A percentile compares a stretch with the other conserved stretches of the same genome.
Evolutionary conservation across 129 eudicot species (phyloP).

Genomic region (Calendula officinalis): DNA sequence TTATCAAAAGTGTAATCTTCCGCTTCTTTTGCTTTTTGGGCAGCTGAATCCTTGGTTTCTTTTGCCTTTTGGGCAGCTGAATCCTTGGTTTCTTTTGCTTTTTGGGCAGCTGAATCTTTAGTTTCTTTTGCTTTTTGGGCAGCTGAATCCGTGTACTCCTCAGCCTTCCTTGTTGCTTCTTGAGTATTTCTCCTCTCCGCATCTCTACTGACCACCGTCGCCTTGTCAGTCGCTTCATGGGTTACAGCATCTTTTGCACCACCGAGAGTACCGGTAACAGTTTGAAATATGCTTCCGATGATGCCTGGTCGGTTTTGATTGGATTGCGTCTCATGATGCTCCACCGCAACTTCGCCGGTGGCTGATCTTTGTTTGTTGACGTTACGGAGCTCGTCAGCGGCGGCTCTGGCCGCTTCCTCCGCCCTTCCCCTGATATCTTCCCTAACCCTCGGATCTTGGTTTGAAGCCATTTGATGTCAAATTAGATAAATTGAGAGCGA

Average conservation of each 20-base stretch:
- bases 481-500: background rate
- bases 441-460: constrained; percentile 13
- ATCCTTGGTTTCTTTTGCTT: constrained; percentile 26
- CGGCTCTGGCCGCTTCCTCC: constrained; percentile 34
- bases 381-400: constrained; percentile 34
- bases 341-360: constrained; percentile 18
- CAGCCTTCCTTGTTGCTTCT: constrained; percentile 10
- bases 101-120: background rate
- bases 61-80: constrained; percentile 12
- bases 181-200: constrained; percentile 21
- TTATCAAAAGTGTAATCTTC: constrained; percentile 19
- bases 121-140: constrained; percentile 1
- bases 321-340: constrained; percentile 20
- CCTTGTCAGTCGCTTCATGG: constrained; percentile 35
- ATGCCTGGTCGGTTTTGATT: constrained; percentile 29
- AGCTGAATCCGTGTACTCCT: constrained; percentile 20
- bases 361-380: constrained; percentile 26
- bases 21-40: constrained; percentile 21
- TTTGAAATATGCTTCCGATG: constrained; percentile 41
- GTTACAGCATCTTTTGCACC: constrained; percentile 59
- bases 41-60: constrained; percentile 39
- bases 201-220: constrained; percentile 5
- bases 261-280: constrained; percentile 57
- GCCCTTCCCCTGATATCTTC: constrained; percentile 25
- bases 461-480: constrained; percentile 29